phyloP scores from a whole-genome alignment of 1,284 basidiomycete genomes.

The Ceratobasidium sp. region DNA sequence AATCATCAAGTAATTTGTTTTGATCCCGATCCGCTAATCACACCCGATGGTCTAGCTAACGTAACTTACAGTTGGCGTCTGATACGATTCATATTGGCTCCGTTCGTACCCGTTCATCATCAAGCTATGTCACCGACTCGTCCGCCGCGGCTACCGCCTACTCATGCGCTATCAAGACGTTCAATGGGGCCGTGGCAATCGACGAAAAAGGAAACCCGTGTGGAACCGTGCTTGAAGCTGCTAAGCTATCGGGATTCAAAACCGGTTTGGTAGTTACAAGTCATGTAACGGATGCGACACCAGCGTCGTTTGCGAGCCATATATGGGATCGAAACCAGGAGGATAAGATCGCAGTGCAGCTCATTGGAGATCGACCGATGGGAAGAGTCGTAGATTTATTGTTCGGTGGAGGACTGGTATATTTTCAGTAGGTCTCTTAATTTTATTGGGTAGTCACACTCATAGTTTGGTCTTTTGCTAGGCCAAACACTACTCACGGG shows the following conservation, averaged over 20 bases:
- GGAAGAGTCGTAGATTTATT: conserved; percentile 55
- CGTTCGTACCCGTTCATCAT: conserved; percentile 54
- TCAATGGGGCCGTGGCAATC: conserved; percentile 56
- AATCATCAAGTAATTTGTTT: conserved; percentile 46
- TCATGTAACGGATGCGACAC: conserved; percentile 57
- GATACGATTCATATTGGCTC: conserved; percentile 55
- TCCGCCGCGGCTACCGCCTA: conserved; percentile 56
- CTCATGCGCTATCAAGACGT: conserved; percentile 54
- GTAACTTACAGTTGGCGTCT: conserved; percentile 50
- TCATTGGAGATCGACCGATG: conserved; percentile 54
- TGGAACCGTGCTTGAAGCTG: conserved; percentile 56
- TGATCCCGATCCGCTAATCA: background rate
- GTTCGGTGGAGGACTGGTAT: conserved; percentile 55
- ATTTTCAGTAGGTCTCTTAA: conserved; percentile 51
- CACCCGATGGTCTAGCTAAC: background rate
- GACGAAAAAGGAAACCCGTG: conserved; percentile 55
- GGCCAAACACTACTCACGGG: conserved; percentile 53
- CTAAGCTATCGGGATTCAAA: conserved; percentile 55
- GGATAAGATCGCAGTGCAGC: conserved; percentile 55
- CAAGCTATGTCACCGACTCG: conserved; percentile 57
- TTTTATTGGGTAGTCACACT: background rate
- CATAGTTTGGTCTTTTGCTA: background rate
- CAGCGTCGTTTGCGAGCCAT: conserved; percentile 54
- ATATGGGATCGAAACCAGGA: conserved; percentile 56
- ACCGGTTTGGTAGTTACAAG: conserved; percentile 55